A percentile compares a stretch with the other conserved stretches of the same genome.
These are phyloP conservation scores for Trichoderma semiorbis DNA, from an alignment of 2,329 filamentous ascomycete genomes.

Conservation along the genomic window DNA sequence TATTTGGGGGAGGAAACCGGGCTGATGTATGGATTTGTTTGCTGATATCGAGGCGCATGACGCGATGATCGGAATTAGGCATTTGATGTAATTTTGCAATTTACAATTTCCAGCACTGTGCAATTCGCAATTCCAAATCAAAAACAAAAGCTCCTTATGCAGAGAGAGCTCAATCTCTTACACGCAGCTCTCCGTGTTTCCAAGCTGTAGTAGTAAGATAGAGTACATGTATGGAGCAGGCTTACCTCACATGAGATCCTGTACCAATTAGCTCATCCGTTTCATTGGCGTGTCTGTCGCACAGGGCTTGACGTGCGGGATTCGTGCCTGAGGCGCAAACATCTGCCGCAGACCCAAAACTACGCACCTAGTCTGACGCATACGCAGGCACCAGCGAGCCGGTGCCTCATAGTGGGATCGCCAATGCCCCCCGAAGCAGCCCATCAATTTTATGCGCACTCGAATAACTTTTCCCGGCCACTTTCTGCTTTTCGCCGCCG, in stretches of 20 bases:
- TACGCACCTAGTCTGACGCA: conserved; percentile 28
- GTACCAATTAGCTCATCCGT: background rate
- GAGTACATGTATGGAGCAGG: background rate
- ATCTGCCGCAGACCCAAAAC: conserved; percentile 22
- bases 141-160: background rate
- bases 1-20: background rate
- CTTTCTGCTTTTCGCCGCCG: conserved; percentile 13
- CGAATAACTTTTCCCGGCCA: conserved; percentile 11
- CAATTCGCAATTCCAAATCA: background rate
- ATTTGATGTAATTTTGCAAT: background rate
- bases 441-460: conserved; percentile 5
- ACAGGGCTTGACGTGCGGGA: background rate
- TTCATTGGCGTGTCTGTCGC: background rate
- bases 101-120: background rate
- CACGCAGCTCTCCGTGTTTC: background rate
- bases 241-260: background rate
- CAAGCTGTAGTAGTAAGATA: background rate
- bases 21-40: background rate
- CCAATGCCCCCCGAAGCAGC: conserved; percentile 16
- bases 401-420: conserved; percentile 17
- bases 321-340: conserved; percentile 33
- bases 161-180: background rate
- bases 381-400: conserved; percentile 23
- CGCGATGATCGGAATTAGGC: background rate
- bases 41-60: background rate